Percentiles rank a stretch among this genome's conserved stretches.
Conservation (phyloP, 306 rosid genomes). For the Herpetospermum pedunculosum region DNA sequence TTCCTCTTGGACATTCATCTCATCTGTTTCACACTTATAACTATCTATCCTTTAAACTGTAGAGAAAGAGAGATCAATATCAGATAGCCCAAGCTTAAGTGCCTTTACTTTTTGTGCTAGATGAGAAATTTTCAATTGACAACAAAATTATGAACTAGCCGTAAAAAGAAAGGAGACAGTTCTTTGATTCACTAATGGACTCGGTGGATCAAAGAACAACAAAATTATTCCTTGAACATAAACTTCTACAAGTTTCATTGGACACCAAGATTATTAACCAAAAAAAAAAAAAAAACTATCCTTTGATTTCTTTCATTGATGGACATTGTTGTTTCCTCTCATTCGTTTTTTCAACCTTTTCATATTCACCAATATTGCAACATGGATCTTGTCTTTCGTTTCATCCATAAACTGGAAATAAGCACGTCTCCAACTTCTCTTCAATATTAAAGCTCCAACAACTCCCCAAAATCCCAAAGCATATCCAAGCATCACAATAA, state of each 20-base stretch:
- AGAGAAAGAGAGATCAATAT: too few species aligned
- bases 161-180: neutral
- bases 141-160: neutral
- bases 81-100: neutral
- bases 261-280: neutral
- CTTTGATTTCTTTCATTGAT: neutral
- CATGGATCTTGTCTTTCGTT: neutral
- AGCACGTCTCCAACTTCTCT: constrained; percentile 11
- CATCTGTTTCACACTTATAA: too few species aligned
- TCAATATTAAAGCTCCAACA: neutral
- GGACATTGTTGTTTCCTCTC: neutral
- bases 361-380: neutral
- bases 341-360: neutral
- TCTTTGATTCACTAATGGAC: neutral
- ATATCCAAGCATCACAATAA: neutral
- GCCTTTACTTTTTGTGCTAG: too few species aligned
- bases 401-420: neutral
- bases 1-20: too few species aligned
- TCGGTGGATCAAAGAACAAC: neutral
- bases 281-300: too few species aligned
- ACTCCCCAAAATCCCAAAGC: constrained; percentile 10
- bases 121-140: neutral
- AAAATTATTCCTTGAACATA: neutral
- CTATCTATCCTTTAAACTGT: too few species aligned
- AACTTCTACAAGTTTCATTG: neutral